Evolutionary conservation across 2,329 filamentous ascomycete genomes (phyloP).

Genomic region (Elsinoe arachidis): DNA sequence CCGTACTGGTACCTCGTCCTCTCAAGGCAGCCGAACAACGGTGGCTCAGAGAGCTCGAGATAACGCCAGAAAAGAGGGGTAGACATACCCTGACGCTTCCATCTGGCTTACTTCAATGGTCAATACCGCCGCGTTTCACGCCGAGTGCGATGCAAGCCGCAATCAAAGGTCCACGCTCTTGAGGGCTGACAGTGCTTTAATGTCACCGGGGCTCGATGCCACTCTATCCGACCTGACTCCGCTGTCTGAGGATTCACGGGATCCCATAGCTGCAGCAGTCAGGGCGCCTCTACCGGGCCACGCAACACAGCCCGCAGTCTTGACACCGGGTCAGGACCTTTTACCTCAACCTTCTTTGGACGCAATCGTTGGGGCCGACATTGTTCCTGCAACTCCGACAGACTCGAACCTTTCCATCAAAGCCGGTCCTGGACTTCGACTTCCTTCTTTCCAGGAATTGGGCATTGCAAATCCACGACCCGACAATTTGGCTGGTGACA

Average conservation of each 20-base stretch:
- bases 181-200: neutral
- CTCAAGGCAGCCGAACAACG: neutral
- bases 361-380: slow-evolving; percentile 14
- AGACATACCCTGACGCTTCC: neutral
- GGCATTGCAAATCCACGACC: slow-evolving; percentile 43
- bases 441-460: slow-evolving; percentile 46
- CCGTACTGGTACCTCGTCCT: neutral
- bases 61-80: slow-evolving; percentile 11
- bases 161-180: neutral
- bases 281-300: neutral
- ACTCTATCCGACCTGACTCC: neutral
- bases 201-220: slow-evolving; percentile 2
- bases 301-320: slow-evolving; percentile 9
- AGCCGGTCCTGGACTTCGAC: slow-evolving; percentile 35
- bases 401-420: slow-evolving; percentile 16
- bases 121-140: neutral
- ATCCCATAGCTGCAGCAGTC: slow-evolving; percentile 2
- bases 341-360: slow-evolving; percentile 12
- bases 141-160: slow-evolving; percentile 5
- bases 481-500: slow-evolving; percentile 25
- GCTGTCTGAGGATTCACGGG: slow-evolving; percentile 1
- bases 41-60: slow-evolving; percentile 6
- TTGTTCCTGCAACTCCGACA: slow-evolving; percentile 13
- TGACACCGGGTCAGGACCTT: neutral
- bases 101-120: neutral